Evolutionary conservation across 164 flowering plant species (phyloP), one percentile per base, ranked within the genome.

Genomic region (Vitis vinifera): DNA sequence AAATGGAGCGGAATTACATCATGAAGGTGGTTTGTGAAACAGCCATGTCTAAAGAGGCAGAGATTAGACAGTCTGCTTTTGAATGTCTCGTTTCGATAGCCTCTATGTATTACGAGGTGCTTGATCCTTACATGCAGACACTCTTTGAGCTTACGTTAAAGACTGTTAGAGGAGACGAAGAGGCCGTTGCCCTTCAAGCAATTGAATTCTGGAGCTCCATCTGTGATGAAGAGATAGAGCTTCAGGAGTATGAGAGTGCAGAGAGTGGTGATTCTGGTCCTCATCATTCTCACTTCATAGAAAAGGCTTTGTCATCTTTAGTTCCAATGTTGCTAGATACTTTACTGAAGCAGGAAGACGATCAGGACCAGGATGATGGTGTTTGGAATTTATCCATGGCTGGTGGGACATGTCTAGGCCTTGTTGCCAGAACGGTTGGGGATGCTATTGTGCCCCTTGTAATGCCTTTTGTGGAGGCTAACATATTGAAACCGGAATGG

Each of bases 131-230:
- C 68, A 91, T 89, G 88, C 90, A 88, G 65, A 76, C 83, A 13
- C 81, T 91, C 52, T 91, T 84, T 77, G 81, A 88, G 59, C 91
- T 91, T 51, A 87, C 97, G 31, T 78, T 91, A n/a, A 84, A 84
- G 75, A 93, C 88, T 13, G 91, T 91, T 4, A 89, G 73, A 78
- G 90, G 79, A 44, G 97, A 91, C 75, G 85, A 82, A 59, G 97
- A 89, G 72, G 64, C 81, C n/a, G 91, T 89, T 78, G 91, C 94
- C 58, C 94, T 89, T 61, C 97, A 91, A 78, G 97, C 97, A 16
- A 80, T 91, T 71, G 97, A 91, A 66, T 89, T 91, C 59, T 91
- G 94, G 97, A 91, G 97, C 73, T 86, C 97, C 44, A 87, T 91
- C 4, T 91, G 97, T 70, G 97, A 91, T 75, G 94, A 84, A 68